These are phyloP conservation scores for Sungouiozyma intestinalis DNA, from an alignment of 805 yeast species.

Conservation along the genomic window DNA sequence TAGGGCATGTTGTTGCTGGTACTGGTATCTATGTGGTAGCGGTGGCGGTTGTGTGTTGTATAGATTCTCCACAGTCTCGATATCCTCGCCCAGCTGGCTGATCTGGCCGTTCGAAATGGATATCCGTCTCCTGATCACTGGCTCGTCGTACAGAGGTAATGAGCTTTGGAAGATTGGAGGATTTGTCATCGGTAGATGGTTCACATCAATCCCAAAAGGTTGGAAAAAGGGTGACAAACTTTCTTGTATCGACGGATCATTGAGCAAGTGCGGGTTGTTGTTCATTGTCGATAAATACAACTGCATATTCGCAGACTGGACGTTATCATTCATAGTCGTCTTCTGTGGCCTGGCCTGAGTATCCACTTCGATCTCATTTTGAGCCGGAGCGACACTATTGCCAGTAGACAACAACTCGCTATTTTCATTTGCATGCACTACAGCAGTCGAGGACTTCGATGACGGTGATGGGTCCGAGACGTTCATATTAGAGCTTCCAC, in stretches of 20 bases:
- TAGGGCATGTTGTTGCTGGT: conserved; percentile 6
- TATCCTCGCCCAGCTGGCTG: conserved; percentile 51
- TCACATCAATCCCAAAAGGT: conserved; percentile 35
- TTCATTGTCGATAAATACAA: conserved; percentile 9
- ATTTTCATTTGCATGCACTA: neutral
- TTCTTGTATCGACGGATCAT: conserved; percentile 28
- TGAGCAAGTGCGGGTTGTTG: conserved; percentile 20
- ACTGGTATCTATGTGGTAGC: conserved; percentile 3
- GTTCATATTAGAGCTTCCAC: neutral
- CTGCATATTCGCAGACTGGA: conserved; percentile 6
- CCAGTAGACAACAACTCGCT: neutral
- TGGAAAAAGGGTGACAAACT: conserved; percentile 34
- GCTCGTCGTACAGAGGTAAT: conserved; percentile 24
- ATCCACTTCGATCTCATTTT: neutral
- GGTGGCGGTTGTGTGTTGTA: conserved; percentile 28
- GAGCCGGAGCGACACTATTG: neutral
- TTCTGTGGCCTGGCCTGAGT: too few species aligned
- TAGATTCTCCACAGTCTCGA: conserved; percentile 29
- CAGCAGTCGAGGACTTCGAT: neutral
- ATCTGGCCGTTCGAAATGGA: conserved; percentile 82
- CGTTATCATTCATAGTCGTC: too few species aligned
- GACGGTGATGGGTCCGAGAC: neutral
- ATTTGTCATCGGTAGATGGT: conserved; percentile 36
- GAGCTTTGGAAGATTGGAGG: conserved; percentile 39
- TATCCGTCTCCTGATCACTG: conserved; percentile 42